Conservation (phyloP, 306 rosid genomes). For the Casuarina equisetifolia region DNA sequence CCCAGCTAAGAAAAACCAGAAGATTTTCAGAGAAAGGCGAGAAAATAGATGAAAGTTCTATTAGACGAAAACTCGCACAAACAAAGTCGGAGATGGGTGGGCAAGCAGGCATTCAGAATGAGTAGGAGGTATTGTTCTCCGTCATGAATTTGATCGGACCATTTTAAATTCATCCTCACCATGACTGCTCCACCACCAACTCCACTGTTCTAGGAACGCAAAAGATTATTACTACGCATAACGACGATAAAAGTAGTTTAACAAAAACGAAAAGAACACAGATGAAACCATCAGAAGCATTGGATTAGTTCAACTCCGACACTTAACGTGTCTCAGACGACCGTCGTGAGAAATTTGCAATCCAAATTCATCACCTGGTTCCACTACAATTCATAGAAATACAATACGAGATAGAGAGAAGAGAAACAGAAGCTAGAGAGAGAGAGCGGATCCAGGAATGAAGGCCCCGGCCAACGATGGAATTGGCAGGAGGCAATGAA, state of each 20-base stretch:
- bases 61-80: background rate
- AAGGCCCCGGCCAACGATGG: background rate
- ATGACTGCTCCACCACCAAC: conserved; percentile 10
- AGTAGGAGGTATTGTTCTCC: conserved; percentile 40
- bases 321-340: conserved; percentile 44
- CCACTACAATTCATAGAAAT: background rate
- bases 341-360: conserved; percentile 57
- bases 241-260: background rate
- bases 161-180: conserved; percentile 26
- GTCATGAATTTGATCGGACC: conserved; percentile 35
- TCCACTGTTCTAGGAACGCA: background rate
- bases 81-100: background rate
- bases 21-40: no score
- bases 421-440: no score
- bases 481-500: background rate
- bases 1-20: background rate
- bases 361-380: conserved; percentile 51
- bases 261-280: no score
- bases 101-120: conserved; percentile 37
- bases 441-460: no score
- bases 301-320: conserved; percentile 48
- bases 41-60: no score
- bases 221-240: background rate
- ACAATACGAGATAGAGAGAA: fast-evolving
- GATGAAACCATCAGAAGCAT: conserved; percentile 36